Evolutionary conservation across 2,329 filamentous ascomycete species (phyloP).

Genomic region (Ophiocordyceps camponoti-floridani): DNA sequence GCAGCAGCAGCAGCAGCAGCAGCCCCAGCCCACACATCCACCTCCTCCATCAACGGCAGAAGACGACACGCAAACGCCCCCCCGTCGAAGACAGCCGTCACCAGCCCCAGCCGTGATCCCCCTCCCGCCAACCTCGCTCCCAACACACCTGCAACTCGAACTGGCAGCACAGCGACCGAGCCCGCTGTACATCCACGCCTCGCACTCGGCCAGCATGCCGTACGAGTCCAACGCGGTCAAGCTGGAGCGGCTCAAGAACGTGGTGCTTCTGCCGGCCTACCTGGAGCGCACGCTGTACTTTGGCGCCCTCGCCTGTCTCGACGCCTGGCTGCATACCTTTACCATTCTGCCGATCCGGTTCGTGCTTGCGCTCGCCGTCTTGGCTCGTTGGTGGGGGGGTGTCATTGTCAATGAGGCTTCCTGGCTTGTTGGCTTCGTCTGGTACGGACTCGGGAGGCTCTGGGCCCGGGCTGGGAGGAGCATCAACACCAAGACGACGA

Average conservation of each 20-base stretch:
- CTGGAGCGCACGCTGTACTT: slow-evolving; percentile 77
- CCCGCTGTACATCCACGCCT: slow-evolving; percentile 46
- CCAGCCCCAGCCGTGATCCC: slow-evolving; percentile 38
- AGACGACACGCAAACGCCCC: not conserved
- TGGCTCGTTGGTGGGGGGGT: slow-evolving; percentile 62
- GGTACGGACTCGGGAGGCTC: slow-evolving; percentile 60
- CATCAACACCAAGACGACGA: slow-evolving; percentile 17
- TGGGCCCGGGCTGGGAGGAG: slow-evolving; percentile 42
- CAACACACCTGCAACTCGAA: slow-evolving; percentile 46
- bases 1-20: not conserved
- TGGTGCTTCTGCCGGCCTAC: slow-evolving; percentile 62
- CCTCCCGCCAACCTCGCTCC: slow-evolving; percentile 47
- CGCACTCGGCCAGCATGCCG: slow-evolving; percentile 39
- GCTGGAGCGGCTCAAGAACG: slow-evolving; percentile 80
- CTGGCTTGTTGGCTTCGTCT: slow-evolving; percentile 61
- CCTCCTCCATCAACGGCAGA: slow-evolving; percentile 6
- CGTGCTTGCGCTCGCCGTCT: slow-evolving; percentile 56
- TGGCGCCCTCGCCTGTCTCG: slow-evolving; percentile 76
- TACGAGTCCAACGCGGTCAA: slow-evolving; percentile 91
- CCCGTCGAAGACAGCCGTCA: slow-evolving; percentile 18
- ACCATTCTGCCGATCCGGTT: slow-evolving; percentile 89
- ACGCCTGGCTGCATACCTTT: slow-evolving; percentile 92
- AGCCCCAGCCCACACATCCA: slow-evolving; percentile 4
- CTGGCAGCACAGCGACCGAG: slow-evolving; percentile 43
- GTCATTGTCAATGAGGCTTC: slow-evolving; percentile 52